Base-by-base conservation (phyloP, 108 stramenopile genomes). In the Fragilariopsis cylindrus region DNA sequence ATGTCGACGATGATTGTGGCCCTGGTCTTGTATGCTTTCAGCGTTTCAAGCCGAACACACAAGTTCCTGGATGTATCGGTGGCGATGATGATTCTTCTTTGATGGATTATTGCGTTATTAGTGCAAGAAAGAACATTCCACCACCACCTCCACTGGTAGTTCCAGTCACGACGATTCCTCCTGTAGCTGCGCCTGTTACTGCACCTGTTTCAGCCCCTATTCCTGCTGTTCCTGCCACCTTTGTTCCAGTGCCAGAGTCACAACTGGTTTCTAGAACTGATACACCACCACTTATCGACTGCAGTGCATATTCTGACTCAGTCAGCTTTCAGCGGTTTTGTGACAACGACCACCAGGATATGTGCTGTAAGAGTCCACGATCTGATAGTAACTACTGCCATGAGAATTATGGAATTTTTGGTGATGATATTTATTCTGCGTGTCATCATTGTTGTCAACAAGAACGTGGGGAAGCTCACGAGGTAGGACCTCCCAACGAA, bases 291-390 rank as follows among this genome's bases (percentile, higher is more conserved):
- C 30, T 30, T 7, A 41, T 76, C 42, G 56, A 55, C 18, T 76
- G 76, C 62, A 1, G 12, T 13, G 49, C n/a, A 3, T 73, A 73
- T 60, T 40, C 3, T 3, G 56, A 67, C 46, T 13, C 12, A 13
- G 72, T 73, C 9, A 79, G 73, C 44, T 50, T 79, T 53, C 19
- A 68, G 5, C 55, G 78, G 3, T 68, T 79, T 57, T 79, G 78
- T 67, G 79, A 82, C n/a, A 40, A 45, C 16, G 67, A 68, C 49
- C 62, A 63, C 2, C 42, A 53, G n/a, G 70, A 74, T 55, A 73
- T 76, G 68, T 85, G 85, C 53, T 85, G 85, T 48, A 15, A 71
- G n/a, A 70, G 52, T 52, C 78, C 78, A 15, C 11, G 80, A 48
- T 81, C 81, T 4, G 18, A 43, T 4, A 60, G 73, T 21, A 67